These are phyloP conservation scores for Cryptococcus hybrid DNA, from an alignment of 1,284 basidiomycete species.

Conservation along the genomic window DNA sequence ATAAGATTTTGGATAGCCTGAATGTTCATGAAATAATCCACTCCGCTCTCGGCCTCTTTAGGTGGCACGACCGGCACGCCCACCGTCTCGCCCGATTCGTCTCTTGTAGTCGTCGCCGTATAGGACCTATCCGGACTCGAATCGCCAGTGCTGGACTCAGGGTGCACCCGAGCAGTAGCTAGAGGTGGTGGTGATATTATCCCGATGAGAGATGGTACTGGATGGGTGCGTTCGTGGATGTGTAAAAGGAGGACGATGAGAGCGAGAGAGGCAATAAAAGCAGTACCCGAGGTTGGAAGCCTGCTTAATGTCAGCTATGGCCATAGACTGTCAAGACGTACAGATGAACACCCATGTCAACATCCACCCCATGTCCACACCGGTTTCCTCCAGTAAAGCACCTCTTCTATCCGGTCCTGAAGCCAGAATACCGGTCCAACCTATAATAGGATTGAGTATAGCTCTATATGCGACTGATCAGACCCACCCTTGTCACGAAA, in stretches of 20 bases:
- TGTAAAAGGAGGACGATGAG: conserved; percentile 42
- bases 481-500: conserved; percentile 44
- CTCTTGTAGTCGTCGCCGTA: conserved; percentile 15
- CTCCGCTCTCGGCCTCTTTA: conserved; percentile 42
- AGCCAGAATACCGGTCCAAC: conserved; percentile 50
- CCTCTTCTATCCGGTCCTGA: conserved; percentile 50
- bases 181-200: conserved; percentile 15
- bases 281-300: conserved; percentile 47
- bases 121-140: not conserved
- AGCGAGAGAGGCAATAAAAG: conserved; percentile 41
- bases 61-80: conserved; percentile 37
- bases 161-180: conserved; percentile 10
- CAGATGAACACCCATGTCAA: conserved; percentile 48
- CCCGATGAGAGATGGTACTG: conserved; percentile 37
- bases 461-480: not conserved
- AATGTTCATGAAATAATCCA: conserved; percentile 51
- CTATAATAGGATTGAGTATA: conserved; percentile 10
- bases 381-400: conserved; percentile 50
- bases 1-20: conserved; percentile 53
- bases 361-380: conserved; percentile 49
- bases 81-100: conserved; percentile 19
- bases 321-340: conserved; percentile 15
- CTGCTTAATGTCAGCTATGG: conserved; percentile 16
- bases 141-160: not conserved
- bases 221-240: conserved; percentile 35